Evolutionary conservation across 2,329 filamentous ascomycete species (phyloP), one percentile per base, ranked within the genome.

Genomic region (Hypoxylon sp.): DNA sequence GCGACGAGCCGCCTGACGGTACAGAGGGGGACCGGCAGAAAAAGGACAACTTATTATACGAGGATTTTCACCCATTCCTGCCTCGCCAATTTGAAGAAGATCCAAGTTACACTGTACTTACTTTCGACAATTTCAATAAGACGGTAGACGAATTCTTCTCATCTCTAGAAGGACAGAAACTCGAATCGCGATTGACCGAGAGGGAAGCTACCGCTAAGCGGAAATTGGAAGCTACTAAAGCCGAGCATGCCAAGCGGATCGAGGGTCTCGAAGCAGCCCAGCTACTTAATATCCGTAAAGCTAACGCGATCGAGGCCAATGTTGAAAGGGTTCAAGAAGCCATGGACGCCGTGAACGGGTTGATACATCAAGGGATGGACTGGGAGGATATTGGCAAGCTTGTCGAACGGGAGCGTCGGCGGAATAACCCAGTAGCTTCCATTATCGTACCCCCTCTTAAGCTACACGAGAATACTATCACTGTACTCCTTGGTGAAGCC

Each of bases 131-230:
- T 8, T 98, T 97, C 83, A 98, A 98, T 79, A 92, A 92, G 76
- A 96, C 94, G 0, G 94, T 97, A 0, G 96, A 99, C 77, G 93
- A 97, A 73, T 99, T 98, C 82, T 98, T 97, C 79, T 98, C 96
- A 0, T 98, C 95, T 0, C 88, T 98, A 27, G 96, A 99, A 80
- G 93, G 94, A 0, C 95, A 98, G 78, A 97, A 93, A 77, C 85
- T 98, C 0, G 92, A 97, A 78, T 97, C 93, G 1, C 88, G 90
- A 58, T 82, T 98, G 3, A 89, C 89, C 3, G 95, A 98, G 78
- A 89, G 91, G 53, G 94, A 99, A 79, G 89, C 91, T 19, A 85
- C 87, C 3, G 96, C 96, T 2, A 92, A 91, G 80, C 89, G 89
- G 75, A 97, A 97, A 78, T 85, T 99, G 2, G 93, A 97, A 39